A percentile compares a stretch with the other conserved stretches of the same genome.
phyloP scores from a whole-genome alignment of 495 filamentous ascomycete genomes.

The Aspergillus saccharolyticus region DNA sequence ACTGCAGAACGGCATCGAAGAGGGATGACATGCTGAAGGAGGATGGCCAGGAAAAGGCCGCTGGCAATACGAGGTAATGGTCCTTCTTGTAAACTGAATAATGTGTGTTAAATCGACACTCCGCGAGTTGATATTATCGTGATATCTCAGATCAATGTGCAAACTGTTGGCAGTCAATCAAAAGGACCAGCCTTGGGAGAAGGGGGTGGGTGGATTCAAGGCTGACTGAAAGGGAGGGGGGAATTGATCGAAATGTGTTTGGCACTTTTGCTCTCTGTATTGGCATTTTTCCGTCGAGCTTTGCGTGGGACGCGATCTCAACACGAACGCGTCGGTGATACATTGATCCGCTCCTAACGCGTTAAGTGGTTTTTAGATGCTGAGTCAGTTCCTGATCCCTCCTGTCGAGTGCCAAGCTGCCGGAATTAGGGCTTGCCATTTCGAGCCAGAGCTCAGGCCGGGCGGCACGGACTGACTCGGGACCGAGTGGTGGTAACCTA shows the following conservation, averaged over 20 bases:
- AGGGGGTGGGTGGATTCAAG: not conserved
- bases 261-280: conserved; percentile 4
- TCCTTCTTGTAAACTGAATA: not conserved
- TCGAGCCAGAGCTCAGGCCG: conserved; percentile 11
- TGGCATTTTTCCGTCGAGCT: conserved; percentile 6
- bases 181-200: not conserved
- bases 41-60: conserved; percentile 23
- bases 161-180: not conserved
- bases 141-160: not conserved
- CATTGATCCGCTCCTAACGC: conserved; percentile 23
- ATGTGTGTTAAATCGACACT: not conserved
- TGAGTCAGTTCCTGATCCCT: conserved; percentile 8
- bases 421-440: conserved; percentile 9
- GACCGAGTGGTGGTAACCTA: not conserved
- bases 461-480: not conserved
- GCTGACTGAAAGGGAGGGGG: not conserved
- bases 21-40: conserved; percentile 46
- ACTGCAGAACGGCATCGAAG: conserved; percentile 48
- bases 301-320: conserved; percentile 20
- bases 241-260: conserved; percentile 2
- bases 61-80: not conserved
- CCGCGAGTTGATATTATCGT: not conserved
- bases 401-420: not conserved
- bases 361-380: conserved; percentile 38
- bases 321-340: conserved; percentile 35